phyloP scores from a whole-genome alignment of 441 rosid genomes.

The Monsonia emarginata region DNA sequence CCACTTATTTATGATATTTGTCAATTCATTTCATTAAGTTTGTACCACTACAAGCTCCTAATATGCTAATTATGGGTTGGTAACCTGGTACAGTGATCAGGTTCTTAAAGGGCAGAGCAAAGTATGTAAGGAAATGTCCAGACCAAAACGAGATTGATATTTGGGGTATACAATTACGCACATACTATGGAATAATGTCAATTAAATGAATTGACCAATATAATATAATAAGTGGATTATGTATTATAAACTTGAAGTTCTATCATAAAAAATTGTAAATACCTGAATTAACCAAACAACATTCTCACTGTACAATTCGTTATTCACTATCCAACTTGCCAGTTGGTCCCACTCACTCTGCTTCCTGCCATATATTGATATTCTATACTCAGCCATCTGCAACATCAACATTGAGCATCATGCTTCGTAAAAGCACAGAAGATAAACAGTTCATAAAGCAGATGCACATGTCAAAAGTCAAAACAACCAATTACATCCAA shows the following conservation, averaged over 20 bases:
- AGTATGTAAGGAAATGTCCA: neutral
- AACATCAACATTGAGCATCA: slow-evolving; percentile 17
- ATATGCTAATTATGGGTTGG: neutral
- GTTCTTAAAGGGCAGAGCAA: neutral
- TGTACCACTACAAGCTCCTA: neutral
- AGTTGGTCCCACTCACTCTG: slow-evolving; percentile 98
- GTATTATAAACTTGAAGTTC: neutral
- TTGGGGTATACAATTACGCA: neutral
- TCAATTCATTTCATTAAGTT: neutral
- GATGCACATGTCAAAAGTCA: neutral
- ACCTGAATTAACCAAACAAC: slow-evolving; percentile 99
- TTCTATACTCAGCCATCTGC: slow-evolving; percentile 98
- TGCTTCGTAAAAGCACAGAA: neutral
- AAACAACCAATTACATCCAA: no score
- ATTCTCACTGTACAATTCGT: slow-evolving; percentile 85
- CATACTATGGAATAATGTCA: neutral
- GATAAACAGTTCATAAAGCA: neutral
- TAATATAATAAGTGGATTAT: neutral
- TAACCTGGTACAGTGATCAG: neutral
- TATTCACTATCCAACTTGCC: slow-evolving; percentile 99
- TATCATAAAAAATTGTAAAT: neutral
- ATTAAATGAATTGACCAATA: neutral
- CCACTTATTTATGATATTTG: neutral
- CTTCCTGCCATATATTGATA: slow-evolving; percentile 95
- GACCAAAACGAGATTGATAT: neutral